A percentile compares a stretch with the other conserved stretches of the same genome.
Evolutionary conservation across 345 rosid genomes (phyloP).

Genomic region (Microthlaspi erraticum): DNA sequence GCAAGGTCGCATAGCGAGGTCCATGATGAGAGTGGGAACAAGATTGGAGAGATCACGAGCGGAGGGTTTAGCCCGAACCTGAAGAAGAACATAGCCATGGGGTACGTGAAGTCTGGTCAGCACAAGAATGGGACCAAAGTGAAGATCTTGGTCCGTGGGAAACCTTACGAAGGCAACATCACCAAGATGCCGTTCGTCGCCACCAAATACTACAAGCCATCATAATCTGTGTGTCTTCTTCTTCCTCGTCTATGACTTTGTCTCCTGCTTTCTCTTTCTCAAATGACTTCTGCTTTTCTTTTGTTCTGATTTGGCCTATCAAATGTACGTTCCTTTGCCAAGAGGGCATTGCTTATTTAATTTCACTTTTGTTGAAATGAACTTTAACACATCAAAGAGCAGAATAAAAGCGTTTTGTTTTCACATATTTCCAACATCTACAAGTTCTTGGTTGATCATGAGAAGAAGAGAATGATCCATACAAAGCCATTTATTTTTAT

Average conservation of each 20-base stretch:
- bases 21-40: conserved; percentile 72
- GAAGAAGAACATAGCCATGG: conserved; percentile 98
- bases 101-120: conserved; percentile 88
- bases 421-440: neutral
- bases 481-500: too few relatives aligned
- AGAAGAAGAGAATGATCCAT: neutral
- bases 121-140: conserved; percentile 88
- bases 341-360: conserved; percentile 25
- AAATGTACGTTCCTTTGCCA: conserved; percentile 39
- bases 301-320: conserved; percentile 24
- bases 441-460: conserved; percentile 7
- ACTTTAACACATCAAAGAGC: conserved; percentile 27
- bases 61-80: conserved; percentile 98
- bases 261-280: conserved; percentile 17
- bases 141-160: conserved; percentile 82
- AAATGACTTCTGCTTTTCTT: conserved; percentile 39
- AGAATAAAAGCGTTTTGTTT: conserved; percentile 14
- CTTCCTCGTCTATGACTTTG: conserved; percentile 24
- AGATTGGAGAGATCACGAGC: conserved; percentile 92
- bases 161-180: conserved; percentile 78
- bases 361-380: conserved; percentile 31
- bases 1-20: conserved; percentile 95
- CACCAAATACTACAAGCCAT: conserved; percentile 83
- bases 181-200: conserved; percentile 90
- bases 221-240: conserved; percentile 44